Evolutionary conservation across 306 rosid species (phyloP).

Genomic region (Castanea mollissima): DNA sequence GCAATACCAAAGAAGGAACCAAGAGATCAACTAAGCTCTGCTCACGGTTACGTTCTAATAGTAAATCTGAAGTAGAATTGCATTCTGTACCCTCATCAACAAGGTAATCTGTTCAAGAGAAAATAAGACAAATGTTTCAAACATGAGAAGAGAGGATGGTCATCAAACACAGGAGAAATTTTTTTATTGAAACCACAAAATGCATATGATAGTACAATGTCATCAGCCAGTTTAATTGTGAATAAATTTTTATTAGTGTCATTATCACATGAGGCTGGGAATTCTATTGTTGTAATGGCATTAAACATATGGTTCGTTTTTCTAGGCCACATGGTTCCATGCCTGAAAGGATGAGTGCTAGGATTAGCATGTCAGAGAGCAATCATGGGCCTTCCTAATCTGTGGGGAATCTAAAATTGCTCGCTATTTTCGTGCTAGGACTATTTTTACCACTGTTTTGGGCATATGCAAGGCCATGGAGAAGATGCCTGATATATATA

Average conservation of each 20-base stretch:
- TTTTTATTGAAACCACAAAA: neutral
- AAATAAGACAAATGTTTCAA: conserved; percentile 17
- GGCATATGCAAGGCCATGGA: too few relatives aligned
- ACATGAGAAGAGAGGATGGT: conserved; percentile 3
- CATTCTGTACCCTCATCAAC: conserved; percentile 99
- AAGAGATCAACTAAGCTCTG: conserved; percentile 84
- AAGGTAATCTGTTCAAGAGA: conserved; percentile 76
- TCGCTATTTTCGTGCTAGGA: too few relatives aligned
- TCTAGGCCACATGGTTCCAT: too few relatives aligned
- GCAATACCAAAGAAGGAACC: conserved; percentile 76
- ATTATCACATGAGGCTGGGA: too few relatives aligned
- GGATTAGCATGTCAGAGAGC: too few relatives aligned
- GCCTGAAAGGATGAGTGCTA: too few relatives aligned
- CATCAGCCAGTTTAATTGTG: neutral
- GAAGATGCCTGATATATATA: too few relatives aligned
- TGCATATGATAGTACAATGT: neutral
- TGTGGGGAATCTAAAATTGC: too few relatives aligned
- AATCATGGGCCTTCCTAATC: too few relatives aligned
- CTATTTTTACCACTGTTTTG: too few relatives aligned
- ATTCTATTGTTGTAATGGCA: too few relatives aligned
- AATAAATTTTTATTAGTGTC: neutral
- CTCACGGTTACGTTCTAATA: conserved; percentile 86
- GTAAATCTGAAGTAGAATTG: conserved; percentile 88
- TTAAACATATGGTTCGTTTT: too few relatives aligned
- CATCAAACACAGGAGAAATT: conserved; percentile 6